A percentile compares a stretch with the other conserved stretches of the same genome.
Conservation (phyloP, 2,329 filamentous ascomycete genomes). For the Fusarium euwallaceae region DNA sequence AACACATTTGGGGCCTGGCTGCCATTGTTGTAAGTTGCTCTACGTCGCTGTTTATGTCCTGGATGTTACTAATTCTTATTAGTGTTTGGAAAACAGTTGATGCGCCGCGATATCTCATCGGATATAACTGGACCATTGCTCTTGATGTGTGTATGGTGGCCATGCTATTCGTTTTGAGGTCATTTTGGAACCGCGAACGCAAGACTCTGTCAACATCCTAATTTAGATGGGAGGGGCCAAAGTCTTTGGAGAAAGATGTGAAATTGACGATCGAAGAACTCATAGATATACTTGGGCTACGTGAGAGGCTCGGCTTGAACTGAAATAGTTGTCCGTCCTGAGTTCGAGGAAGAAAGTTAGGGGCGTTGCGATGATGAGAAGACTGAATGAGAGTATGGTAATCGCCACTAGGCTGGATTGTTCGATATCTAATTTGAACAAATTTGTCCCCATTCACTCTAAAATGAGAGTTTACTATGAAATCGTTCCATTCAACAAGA, state of each 20-base stretch:
- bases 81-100: conserved; percentile 51
- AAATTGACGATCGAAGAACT: not conserved
- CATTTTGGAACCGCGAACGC: conserved; percentile 13
- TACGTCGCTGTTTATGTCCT: too few relatives aligned
- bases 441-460: too few relatives aligned
- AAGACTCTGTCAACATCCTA: conserved; percentile 1
- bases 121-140: conserved; percentile 50
- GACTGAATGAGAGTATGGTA: not conserved
- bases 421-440: too few relatives aligned
- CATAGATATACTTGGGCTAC: not conserved
- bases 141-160: conserved; percentile 42
- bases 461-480: too few relatives aligned
- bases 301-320: not conserved
- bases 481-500: too few relatives aligned
- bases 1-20: conserved; percentile 1
- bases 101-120: conserved; percentile 55
- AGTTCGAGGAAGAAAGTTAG: not conserved
- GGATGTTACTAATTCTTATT: not conserved
- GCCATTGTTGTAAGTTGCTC: not conserved
- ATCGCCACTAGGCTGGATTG: not conserved
- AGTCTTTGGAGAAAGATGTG: not conserved
- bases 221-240: not conserved
- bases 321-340: not conserved
- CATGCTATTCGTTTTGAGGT: conserved; percentile 36
- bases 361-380: not conserved